phyloP scores from a whole-genome alignment of 192 early-diverging fungal genomes.

The Dispira simplex region DNA sequence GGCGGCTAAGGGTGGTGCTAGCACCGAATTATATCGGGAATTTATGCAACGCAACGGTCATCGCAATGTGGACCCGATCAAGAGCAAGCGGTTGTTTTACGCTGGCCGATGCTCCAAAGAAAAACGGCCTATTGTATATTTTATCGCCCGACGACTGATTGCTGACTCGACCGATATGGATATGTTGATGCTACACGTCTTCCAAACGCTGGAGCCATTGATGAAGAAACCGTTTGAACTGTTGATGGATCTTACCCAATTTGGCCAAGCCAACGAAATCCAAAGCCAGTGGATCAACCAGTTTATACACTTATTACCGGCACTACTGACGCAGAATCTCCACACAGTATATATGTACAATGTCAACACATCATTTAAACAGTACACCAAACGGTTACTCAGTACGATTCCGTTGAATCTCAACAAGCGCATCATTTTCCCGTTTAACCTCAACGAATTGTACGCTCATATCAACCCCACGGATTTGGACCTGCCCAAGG shows the following conservation, averaged over 20 bases:
- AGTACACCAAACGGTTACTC: constrained; percentile 43
- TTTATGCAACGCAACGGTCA: constrained; percentile 56
- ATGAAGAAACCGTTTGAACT: constrained; percentile 60
- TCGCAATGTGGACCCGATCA: constrained; percentile 47
- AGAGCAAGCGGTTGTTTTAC: constrained; percentile 60
- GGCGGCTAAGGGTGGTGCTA: constrained; percentile 31
- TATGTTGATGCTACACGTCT: constrained; percentile 54
- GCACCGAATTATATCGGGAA: constrained; percentile 34
- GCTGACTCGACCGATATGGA: constrained; percentile 75
- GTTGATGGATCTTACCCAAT: constrained; percentile 69
- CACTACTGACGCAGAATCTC: constrained; percentile 43
- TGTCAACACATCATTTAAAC: constrained; percentile 60
- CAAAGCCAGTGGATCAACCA: constrained; percentile 56
- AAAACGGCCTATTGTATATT: constrained; percentile 69
- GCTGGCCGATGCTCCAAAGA: constrained; percentile 65
- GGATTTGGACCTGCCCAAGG: constrained; percentile 63
- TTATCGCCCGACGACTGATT: constrained; percentile 60
- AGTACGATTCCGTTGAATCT: constrained; percentile 17
- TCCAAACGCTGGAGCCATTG: constrained; percentile 50
- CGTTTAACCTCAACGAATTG: constrained; percentile 48
- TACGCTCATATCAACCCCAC: constrained; percentile 51
- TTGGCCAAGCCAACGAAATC: constrained; percentile 65
- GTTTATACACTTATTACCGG: constrained; percentile 57
- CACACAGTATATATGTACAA: constrained; percentile 65
- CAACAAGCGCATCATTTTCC: constrained; percentile 50